Percentiles rank a stretch among this genome's conserved stretches.
phyloP scores from a whole-genome alignment of 2,329 filamentous ascomycete species.

The Chaetomiaceae sp. region DNA sequence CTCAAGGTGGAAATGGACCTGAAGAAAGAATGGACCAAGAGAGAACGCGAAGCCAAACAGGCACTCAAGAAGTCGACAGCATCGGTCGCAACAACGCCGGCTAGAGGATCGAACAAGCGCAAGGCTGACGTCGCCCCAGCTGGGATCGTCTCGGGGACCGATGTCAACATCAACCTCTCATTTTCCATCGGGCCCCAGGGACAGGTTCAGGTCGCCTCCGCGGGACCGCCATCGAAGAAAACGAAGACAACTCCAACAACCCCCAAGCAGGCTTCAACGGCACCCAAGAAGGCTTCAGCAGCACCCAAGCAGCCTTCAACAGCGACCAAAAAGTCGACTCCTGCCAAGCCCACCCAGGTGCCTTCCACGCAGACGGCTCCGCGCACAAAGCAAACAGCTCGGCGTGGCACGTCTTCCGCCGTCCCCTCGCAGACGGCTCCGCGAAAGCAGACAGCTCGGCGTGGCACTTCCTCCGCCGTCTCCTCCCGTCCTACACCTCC shows the following conservation, averaged over 20 bases:
- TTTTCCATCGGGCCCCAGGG: slow-evolving; percentile 16
- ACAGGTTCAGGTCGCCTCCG: slow-evolving; percentile 4
- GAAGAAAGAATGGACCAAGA: slow-evolving; percentile 53
- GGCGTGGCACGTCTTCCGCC: slow-evolving; percentile 1
- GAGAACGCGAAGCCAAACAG: slow-evolving; percentile 43
- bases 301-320: too few species aligned
- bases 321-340: slow-evolving; percentile 4
- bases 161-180: slow-evolving; percentile 16
- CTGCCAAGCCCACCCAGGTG: neutral
- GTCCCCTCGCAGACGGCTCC: neutral
- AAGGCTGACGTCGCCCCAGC: slow-evolving; percentile 28
- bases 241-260: too few species aligned
- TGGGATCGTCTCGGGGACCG: slow-evolving; percentile 15
- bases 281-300: too few species aligned
- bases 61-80: slow-evolving; percentile 14
- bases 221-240: slow-evolving; percentile 15
- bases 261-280: too few species aligned
- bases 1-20: slow-evolving; percentile 47
- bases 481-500: neutral
- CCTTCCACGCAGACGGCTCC: neutral
- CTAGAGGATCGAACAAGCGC: slow-evolving; percentile 12
- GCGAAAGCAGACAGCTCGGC: slow-evolving; percentile 10
- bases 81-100: neutral
- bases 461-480: neutral
- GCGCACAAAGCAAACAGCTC: neutral